Conservation (phyloP, 371 early-diverging fungal species). For the Mucor piriformis region DNA sequence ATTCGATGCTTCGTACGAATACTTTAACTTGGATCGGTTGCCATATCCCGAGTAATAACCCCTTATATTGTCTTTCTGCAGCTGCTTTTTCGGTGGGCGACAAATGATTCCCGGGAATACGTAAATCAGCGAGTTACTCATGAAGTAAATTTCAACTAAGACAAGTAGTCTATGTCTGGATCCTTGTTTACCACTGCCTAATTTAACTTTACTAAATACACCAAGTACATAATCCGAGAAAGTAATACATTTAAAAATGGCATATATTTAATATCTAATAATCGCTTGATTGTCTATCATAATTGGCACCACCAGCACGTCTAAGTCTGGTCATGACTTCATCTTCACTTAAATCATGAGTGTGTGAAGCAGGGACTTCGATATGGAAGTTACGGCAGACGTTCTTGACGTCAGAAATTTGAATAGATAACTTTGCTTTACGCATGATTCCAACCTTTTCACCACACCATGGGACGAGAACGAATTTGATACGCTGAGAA, state of each 20-base stretch:
- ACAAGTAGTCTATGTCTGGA: no score
- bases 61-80: no score
- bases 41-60: no score
- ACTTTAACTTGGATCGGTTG: no score
- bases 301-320: conserved; percentile 74
- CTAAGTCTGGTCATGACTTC: conserved; percentile 59
- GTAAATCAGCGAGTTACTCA: no score
- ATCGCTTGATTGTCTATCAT: conserved; percentile 61
- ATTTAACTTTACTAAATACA: no score
- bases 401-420: conserved; percentile 80
- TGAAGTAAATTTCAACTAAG: no score
- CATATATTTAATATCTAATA: conserved; percentile 32
- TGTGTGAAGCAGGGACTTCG: conserved; percentile 69
- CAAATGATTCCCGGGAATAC: no score
- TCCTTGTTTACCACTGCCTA: no score
- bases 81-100: no score
- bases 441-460: conserved; percentile 84
- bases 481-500: conserved; percentile 70
- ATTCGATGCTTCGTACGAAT: no score
- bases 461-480: conserved; percentile 81
- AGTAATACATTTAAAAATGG: conserved; percentile 2
- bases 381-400: conserved; percentile 72
- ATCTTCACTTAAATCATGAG: conserved; percentile 52
- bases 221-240: no score
- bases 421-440: conserved; percentile 80